Percentiles rank a stretch among this genome's conserved stretches.
Evolutionary conservation across 2,329 filamentous ascomycete genomes (phyloP).

Genomic region (Penicillium nordicum): DNA sequence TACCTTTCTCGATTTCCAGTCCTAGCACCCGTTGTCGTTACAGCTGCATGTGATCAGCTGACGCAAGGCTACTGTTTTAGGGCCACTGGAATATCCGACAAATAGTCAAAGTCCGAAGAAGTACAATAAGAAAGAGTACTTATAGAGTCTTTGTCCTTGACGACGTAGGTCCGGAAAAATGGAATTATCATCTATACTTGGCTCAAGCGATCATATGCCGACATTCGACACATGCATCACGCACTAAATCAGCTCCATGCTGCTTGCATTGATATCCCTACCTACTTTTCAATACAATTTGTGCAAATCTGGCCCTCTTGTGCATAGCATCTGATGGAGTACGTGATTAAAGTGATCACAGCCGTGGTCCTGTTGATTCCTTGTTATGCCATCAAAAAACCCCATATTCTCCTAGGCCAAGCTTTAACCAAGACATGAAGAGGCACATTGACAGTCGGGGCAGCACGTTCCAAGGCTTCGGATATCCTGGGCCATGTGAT

Average conservation of each 20-base stretch:
- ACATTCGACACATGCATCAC: background rate
- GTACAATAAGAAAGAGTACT: background rate
- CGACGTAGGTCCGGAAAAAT: background rate
- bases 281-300: no score
- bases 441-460: background rate
- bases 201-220: background rate
- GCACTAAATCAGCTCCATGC: background rate
- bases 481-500: background rate
- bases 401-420: background rate
- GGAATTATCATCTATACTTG: background rate
- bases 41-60: conserved; percentile 31
- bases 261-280: background rate
- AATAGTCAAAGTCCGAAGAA: no score
- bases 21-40: conserved; percentile 38
- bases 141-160: background rate
- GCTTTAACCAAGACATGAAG: conserved; percentile 7
- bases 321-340: background rate
- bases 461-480: background rate
- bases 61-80: conserved; percentile 16
- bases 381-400: background rate
- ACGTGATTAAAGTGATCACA: background rate
- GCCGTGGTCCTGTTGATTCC: background rate
- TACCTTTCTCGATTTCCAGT: conserved; percentile 29
- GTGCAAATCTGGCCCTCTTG: background rate
- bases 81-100: background rate